Conservation (phyloP, 441 rosid genomes). For the Pelargonium cotyledonis region DNA sequence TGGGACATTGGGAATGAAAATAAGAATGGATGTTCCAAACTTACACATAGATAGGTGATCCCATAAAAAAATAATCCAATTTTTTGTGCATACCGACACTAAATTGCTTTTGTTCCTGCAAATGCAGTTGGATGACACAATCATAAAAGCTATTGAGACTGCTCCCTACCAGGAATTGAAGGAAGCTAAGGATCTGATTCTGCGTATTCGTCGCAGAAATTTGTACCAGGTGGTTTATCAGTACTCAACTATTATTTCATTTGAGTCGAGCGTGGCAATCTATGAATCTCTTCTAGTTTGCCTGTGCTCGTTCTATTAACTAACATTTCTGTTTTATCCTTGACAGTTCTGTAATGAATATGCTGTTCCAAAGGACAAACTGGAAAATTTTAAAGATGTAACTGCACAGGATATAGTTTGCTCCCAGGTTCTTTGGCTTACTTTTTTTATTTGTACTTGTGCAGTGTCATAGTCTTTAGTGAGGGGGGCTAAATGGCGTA, state of each 20-base stretch:
- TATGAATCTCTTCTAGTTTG: not conserved
- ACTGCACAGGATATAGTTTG: conserved; percentile 85
- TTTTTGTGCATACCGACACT: not conserved
- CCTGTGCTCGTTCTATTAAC: not conserved
- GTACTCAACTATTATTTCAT: not conserved
- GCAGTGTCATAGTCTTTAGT: not conserved
- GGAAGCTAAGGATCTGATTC: conserved; percentile 69
- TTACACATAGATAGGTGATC: no score
- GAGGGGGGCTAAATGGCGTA: not conserved
- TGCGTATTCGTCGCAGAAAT: conserved; percentile 73
- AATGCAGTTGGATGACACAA: conserved; percentile 77
- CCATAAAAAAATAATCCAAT: no score
- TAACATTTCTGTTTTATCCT: not conserved
- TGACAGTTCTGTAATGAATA: conserved; percentile 92
- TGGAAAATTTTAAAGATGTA: conserved; percentile 71
- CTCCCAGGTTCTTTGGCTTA: conserved; percentile 52
- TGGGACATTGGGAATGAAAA: no score
- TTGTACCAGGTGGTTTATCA: conserved; percentile 57
- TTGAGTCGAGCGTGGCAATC: not conserved
- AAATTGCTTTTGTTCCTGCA: not conserved
- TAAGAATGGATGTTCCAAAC: no score
- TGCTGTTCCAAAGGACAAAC: conserved; percentile 76
- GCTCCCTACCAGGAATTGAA: conserved; percentile 56
- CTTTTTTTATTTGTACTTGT: not conserved
- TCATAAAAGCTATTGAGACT: conserved; percentile 77